Percentiles rank a stretch among this genome's conserved stretches.
phyloP scores from a whole-genome alignment of 2,329 filamentous ascomycete species.

The Penicillium rolfsii region DNA sequence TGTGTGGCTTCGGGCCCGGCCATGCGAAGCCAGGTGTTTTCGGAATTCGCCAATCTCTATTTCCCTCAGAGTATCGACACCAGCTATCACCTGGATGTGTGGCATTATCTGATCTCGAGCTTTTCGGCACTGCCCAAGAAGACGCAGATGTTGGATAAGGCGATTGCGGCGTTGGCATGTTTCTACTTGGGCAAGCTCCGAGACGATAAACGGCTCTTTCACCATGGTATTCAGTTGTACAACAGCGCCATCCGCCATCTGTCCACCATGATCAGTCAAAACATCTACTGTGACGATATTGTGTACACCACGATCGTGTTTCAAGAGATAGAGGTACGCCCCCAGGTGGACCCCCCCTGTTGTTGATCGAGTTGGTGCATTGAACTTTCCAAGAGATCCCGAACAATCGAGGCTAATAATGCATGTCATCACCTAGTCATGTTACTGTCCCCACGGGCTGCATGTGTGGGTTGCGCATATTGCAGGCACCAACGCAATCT shows the following conservation, averaged over 20 bases:
- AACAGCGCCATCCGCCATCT: constrained; percentile 9
- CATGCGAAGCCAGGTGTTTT: constrained; percentile 8
- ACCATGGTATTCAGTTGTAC: constrained; percentile 12
- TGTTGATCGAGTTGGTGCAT: background rate
- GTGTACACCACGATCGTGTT: constrained; percentile 11
- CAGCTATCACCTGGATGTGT: constrained; percentile 2
- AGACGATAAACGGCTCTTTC: background rate
- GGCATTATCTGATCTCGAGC: constrained; percentile 8
- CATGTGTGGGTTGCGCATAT: constrained; percentile 12
- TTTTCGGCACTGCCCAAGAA: constrained; percentile 8
- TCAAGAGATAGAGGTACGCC: constrained; percentile 13
- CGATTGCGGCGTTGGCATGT: constrained; percentile 8
- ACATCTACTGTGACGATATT: constrained; percentile 10
- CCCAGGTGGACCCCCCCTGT: too few species aligned
- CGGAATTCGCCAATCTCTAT: constrained; percentile 6
- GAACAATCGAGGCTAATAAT: background rate
- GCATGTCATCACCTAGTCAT: background rate
- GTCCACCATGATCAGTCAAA: constrained; percentile 5
- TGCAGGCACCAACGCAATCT: constrained; percentile 12
- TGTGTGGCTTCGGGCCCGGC: background rate
- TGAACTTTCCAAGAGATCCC: background rate
- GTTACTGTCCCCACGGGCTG: constrained; percentile 9
- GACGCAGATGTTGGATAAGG: constrained; percentile 11
- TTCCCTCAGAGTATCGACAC: constrained; percentile 1
- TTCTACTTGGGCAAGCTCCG: constrained; percentile 8